Base-by-base conservation (phyloP, 805 yeast species). In the Starmerella floricola region DNA sequence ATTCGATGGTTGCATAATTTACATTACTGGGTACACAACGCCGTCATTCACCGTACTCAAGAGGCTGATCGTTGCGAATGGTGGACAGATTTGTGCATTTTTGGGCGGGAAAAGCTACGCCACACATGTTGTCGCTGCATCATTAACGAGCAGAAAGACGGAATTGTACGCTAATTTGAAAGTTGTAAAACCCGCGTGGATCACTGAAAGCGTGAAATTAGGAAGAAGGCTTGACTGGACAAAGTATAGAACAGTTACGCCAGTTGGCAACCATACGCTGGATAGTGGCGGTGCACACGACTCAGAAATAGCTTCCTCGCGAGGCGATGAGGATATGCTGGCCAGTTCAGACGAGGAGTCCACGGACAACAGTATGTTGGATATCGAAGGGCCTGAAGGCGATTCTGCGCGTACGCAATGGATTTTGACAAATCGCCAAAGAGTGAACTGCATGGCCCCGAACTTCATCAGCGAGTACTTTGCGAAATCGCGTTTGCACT, bases 1-100 rank as follows among this genome's bases (percentile, higher is more conserved):
- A 1, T 86, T 88, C 55, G 54, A 63, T 29, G 74, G 70, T 1
- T 82, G 87, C 56, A 60, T 66, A 1, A 68, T 88, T 4, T 77
- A 80, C 58, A 85, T 88, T n/a, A 87, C 86, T 54, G 98, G 98
- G 1, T 76, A 80, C 54, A 88, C 97, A 0, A 63, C 62, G 2
- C 97, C 97, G 0, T 74, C 87, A n/a, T 71, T 85, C 13, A 62
- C 72, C 32, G 79, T 74, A 46, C 62, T 91, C 24, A 88, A 82
- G 53, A 71, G 77, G 42, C 52, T 84, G 50, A 76, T 88, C 2
- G 73, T 82, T 2, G 51, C 74, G 8, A 72, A 87, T 59, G 96
- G 97, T 1, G 98, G 98, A 0, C 68, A 63, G 39, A 83, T 81
- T 47, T 55, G 79, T 18, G 79, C 79, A 47, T 77, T 74, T 60